Evolutionary conservation across 352 stramenopile genomes (phyloP).

Genomic region (Pythium grandisporangium): DNA sequence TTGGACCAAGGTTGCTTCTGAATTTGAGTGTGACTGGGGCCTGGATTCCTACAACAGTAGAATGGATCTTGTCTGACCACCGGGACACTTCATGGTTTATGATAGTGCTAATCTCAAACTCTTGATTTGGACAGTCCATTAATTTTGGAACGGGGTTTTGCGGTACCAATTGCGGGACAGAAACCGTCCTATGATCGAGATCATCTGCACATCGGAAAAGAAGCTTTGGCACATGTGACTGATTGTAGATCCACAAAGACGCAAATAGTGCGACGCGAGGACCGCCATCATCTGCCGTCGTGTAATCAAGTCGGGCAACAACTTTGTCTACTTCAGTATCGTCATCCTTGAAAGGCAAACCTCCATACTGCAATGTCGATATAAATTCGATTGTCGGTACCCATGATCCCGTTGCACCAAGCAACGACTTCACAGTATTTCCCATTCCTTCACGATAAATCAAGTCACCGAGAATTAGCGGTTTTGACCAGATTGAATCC

Average conservation of each 20-base stretch:
- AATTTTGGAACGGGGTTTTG: slow-evolving; percentile 61
- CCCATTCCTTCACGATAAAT: slow-evolving; percentile 78
- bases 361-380: slow-evolving; percentile 33
- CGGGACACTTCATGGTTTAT: slow-evolving; percentile 73
- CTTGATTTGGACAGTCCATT: slow-evolving; percentile 78
- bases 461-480: slow-evolving; percentile 65
- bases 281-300: slow-evolving; percentile 68
- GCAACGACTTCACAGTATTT: slow-evolving; percentile 47
- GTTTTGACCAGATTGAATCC: slow-evolving; percentile 75
- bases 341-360: slow-evolving; percentile 59
- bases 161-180: slow-evolving; percentile 51
- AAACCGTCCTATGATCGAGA: slow-evolving; percentile 23
- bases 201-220: slow-evolving; percentile 69
- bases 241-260: slow-evolving; percentile 88
- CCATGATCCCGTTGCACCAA: slow-evolving; percentile 40
- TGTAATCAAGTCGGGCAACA: slow-evolving; percentile 76
- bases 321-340: slow-evolving; percentile 56
- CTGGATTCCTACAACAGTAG: slow-evolving; percentile 79
- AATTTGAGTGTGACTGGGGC: slow-evolving; percentile 75
- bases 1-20: slow-evolving; percentile 50
- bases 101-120: slow-evolving; percentile 83
- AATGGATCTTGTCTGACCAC: slow-evolving; percentile 85
- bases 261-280: slow-evolving; percentile 76
- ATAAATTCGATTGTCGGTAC: slow-evolving; percentile 70
- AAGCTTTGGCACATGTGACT: slow-evolving; percentile 76